Base-by-base conservation (phyloP, 2,329 filamentous ascomycete genomes). In the Emergomyces africanus region DNA sequence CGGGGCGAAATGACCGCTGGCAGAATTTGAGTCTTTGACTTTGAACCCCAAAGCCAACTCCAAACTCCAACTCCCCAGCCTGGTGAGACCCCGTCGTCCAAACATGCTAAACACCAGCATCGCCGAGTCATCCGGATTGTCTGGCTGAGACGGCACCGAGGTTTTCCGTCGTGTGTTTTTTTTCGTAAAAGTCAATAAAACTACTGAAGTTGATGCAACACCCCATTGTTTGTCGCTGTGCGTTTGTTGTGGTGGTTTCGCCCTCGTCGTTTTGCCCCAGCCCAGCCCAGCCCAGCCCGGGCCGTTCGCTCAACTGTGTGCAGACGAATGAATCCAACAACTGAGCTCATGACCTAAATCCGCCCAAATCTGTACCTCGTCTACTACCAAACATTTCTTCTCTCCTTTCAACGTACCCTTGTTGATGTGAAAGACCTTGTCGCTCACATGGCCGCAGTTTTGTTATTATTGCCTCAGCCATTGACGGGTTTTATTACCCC, bases 391-490 rank as follows among this genome's bases (percentile, higher is more conserved):
- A 18, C 44, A 14, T 30, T 15, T 54, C 41, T n/a, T 46, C 46
- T 60, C 41, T 58, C 50, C 25, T 51, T 54, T 35, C 44, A 57
- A 37, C 53, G 37, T 44, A 49, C 57, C 23, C n/a, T 41, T 59
- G 39, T 44, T 51, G 23, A 51, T n/a, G 58, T 57, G 51, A 20
- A 58, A 48, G 33, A 48, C 57, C 37, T 59, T 60, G 61, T 65
- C 62, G 63, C 66, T 66, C 67, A 64, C 66, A 70, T 69, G 67
- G 68, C 67, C 67, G 66, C 66, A 64, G 62, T 44, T 59, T 61
- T 53, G 49, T 62, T 20, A 9, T 39, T 51, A 49, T 10, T 37
- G 33, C 53, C 30, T n/a, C 20, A 41, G n/a, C 44, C 57, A 58
- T 50, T 35, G 20, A 30, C 42, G 25, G 55, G 46, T 57, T 42